phyloP scores from a whole-genome alignment of 2,329 filamentous ascomycete species.

The Penicillium sp. region DNA sequence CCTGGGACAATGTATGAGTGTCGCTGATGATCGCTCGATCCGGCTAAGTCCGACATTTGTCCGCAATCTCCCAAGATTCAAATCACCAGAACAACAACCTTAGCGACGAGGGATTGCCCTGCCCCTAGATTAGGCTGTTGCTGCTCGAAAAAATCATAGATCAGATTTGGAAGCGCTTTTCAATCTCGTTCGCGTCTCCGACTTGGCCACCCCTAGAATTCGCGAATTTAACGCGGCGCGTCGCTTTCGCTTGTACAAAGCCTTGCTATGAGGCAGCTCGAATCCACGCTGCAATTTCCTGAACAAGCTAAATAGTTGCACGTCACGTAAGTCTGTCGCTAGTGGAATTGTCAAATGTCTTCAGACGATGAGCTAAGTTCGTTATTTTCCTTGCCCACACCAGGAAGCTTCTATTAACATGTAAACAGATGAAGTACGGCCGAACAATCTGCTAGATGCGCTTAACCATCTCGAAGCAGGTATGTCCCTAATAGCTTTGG shows the following conservation, averaged over 20 bases:
- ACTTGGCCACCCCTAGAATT: no score
- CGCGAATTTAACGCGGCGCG: no score
- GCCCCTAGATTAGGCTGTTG: background rate
- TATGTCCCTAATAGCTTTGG: constrained; percentile 22
- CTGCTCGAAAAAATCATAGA: background rate
- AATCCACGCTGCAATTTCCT: no score
- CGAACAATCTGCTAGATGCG: constrained; percentile 37
- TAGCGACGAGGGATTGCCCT: background rate
- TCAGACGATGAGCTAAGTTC: constrained; percentile 25
- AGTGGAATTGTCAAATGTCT: constrained; percentile 21
- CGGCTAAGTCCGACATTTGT: constrained; percentile 18
- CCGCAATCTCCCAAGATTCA: constrained; percentile 10
- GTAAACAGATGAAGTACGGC: constrained; percentile 20
- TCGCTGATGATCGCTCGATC: constrained; percentile 6
- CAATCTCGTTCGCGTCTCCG: no score
- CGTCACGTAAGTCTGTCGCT: no score
- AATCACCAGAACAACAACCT: background rate
- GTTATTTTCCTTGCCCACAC: background rate
- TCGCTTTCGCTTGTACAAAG: no score
- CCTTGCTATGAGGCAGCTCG: no score
- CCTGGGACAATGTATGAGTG: no score
- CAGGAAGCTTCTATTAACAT: constrained; percentile 8
- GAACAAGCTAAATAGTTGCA: no score
- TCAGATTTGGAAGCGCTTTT: background rate
- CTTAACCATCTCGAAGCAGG: constrained; percentile 45